Evolutionary conservation across 352 stramenopile species (phyloP), one percentile per base, ranked within the genome.

Genomic region (Pythium periplocum): DNA sequence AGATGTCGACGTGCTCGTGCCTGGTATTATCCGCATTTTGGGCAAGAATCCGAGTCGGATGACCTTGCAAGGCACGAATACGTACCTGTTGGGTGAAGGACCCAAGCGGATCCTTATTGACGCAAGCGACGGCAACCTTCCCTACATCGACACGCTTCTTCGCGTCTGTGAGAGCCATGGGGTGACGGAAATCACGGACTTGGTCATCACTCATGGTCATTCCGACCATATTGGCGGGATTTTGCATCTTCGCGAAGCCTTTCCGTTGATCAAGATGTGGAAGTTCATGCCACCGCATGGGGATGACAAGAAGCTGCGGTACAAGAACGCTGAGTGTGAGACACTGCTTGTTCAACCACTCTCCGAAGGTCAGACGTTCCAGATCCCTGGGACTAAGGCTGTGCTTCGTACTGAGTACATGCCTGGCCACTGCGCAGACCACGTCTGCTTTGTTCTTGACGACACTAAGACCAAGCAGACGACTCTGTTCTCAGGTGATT

Each of bases 201-300:
- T 97, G 41, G 51, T 97, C 32, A 70, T 96, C 47, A 97, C 90
- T 3, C 90, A 97, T 66, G 73, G 78, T 9, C 90, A 97, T 56
- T 70, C 71, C 31, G 90, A 97, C 58, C 90, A 97, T 59, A 73
- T 96, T 6, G 90, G 90, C 7, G 90, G 90, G 10, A 48, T 97
- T 1, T 51, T 87, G 51, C 62, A 64, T 39, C 51, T 93, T 1
- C 73, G 69, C 37, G 52, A 76, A 35, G 60, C 34, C 12, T 94
- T 90, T 41, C 76, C 82, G 3, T 42, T 55, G 10, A 68, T 84
- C 32, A 57, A 62, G 5, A 66, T 93, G 52, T 91, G 76, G 73
- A 96, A 96, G 52, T 80, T 74, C 34, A 66, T 88, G 38, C 74
- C 75, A 8, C 26, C 52, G 1, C 51, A 71, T 44, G 67, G 64